Percentiles rank a stretch among this genome's conserved stretches.
Conservation (phyloP, 441 rosid genomes). For the Erysimum cheiri region DNA sequence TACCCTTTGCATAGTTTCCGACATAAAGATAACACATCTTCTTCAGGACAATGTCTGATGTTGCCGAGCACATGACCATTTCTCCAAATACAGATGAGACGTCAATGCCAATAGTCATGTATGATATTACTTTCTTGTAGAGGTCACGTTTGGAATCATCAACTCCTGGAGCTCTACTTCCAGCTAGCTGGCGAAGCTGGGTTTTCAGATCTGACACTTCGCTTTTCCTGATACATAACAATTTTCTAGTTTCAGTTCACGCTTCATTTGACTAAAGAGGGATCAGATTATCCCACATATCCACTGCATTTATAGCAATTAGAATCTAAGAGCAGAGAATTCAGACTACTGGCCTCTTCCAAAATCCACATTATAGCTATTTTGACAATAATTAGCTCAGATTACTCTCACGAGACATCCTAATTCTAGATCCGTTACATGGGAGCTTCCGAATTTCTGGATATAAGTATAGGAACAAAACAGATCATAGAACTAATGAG, state of each 20-base stretch:
- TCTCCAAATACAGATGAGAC: conserved; percentile 96
- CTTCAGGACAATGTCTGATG: conserved; percentile 95
- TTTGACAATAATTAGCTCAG: conserved; percentile 10
- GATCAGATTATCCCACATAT: conserved; percentile 18
- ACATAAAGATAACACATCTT: conserved; percentile 99
- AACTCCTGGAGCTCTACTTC: conserved; percentile 91
- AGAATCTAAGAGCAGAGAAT: conserved; percentile 5
- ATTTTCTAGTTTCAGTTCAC: conserved; percentile 4
- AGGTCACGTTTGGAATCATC: conserved; percentile 97
- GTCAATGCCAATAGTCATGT: conserved; percentile 94
- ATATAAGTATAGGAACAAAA: conserved; percentile 3
- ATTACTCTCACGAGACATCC: conserved; percentile 5
- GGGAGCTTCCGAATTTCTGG: conserved; percentile 18
- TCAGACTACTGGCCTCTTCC: conserved; percentile 11
- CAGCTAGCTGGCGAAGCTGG: conserved; percentile 97
- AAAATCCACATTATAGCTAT: conserved; percentile 8
- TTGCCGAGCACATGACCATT: conserved; percentile 99
- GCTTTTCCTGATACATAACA: conserved; percentile 63
- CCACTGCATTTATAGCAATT: background rate
- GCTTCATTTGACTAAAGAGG: conserved; percentile 17
- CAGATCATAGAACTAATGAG: conserved; percentile 15
- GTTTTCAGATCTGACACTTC: conserved; percentile 89
- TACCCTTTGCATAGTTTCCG: conserved; percentile 94
- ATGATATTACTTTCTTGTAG: conserved; percentile 91
- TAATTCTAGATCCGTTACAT: conserved; percentile 29